Base-by-base conservation (phyloP, 2,329 filamentous ascomycete genomes). In the Aureobasidium zeae region DNA sequence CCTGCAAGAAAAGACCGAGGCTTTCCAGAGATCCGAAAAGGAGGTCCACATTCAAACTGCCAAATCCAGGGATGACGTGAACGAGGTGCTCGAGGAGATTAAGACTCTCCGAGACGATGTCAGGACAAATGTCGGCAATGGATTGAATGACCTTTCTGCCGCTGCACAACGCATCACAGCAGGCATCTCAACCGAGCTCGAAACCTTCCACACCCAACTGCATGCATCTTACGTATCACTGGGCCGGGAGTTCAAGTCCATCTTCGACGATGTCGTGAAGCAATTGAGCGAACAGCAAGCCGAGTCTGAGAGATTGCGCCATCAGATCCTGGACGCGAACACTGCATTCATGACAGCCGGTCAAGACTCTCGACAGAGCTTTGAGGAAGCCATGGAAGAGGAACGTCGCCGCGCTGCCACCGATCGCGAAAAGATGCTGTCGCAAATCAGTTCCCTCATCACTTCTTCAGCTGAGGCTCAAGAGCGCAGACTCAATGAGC, bases 1-100 rank as follows among this genome's bases (percentile, higher is more conserved):
- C 52, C 65, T 94, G 2, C 71, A 83, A 42, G 71, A 79, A 33
- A 83, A 88, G 55, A 71, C 83, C 7, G 65, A 72, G 6, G 71
- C 72, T 0, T 86, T 94, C 53, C 71, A 77, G 28, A 68, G 72
- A 13, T 84, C 83, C 0, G 79, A 81, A 59, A 68, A 71, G 38
- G 76, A 83, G 52, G 73, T 93, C 12, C 72, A 83, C 43, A 69
- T 75, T 30, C 79, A 83, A 55, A 83, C 79, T 45, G 69, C 73
- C 17, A 70, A 73, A 49, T 82, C 86, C 2, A 85, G 83, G 55
- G 79, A 88, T 35, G 83, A 88, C 45, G 87, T 95, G 84, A 88
- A 95, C 54, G 70, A 76, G n/a, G 81, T 94, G 2, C 71, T 98
- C 8, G 85, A 91, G 55, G 89, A 94, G 59, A 94, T 96, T 60